These are phyloP conservation scores for Talaromyces adpressus DNA, from an alignment of 495 filamentous ascomycete genomes.

Conservation along the genomic window DNA sequence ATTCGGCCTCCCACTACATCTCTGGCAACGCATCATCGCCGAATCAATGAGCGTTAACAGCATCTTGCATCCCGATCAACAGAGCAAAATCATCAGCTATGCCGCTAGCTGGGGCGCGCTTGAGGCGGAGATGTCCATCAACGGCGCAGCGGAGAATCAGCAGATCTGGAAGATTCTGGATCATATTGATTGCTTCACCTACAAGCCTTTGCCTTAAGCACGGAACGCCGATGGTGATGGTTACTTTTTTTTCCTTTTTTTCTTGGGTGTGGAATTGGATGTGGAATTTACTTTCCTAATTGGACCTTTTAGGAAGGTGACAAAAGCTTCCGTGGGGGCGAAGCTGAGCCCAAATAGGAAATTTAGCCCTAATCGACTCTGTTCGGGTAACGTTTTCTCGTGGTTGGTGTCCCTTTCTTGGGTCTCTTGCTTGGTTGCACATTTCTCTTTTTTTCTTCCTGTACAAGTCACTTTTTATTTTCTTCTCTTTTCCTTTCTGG, in stretches of 20 bases:
- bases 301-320: conserved; percentile 1
- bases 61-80: conserved; percentile 27
- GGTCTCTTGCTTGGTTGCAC: not conserved
- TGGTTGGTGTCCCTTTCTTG: not conserved
- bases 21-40: conserved; percentile 29
- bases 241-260: not conserved
- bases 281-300: conserved; percentile 5
- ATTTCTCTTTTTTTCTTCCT: not conserved
- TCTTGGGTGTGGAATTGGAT: not conserved
- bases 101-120: conserved; percentile 21
- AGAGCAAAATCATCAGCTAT: conserved; percentile 21
- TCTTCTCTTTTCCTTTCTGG: not conserved
- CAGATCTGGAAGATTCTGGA: conserved; percentile 30
- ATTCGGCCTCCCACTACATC: conserved; percentile 20
- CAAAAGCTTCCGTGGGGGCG: not conserved
- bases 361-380: conserved; percentile 3
- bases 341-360: not conserved
- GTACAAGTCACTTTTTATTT: not conserved
- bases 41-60: conserved; percentile 22
- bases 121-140: conserved; percentile 17
- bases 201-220: conserved; percentile 12
- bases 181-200: conserved; percentile 23
- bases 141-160: conserved; percentile 20
- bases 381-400: not conserved
- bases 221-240: not conserved